These are phyloP conservation scores for Bolboschoenoplectus hybrid DNA, from an alignment of 202 grass and related monocot species.

Conservation along the genomic window DNA sequence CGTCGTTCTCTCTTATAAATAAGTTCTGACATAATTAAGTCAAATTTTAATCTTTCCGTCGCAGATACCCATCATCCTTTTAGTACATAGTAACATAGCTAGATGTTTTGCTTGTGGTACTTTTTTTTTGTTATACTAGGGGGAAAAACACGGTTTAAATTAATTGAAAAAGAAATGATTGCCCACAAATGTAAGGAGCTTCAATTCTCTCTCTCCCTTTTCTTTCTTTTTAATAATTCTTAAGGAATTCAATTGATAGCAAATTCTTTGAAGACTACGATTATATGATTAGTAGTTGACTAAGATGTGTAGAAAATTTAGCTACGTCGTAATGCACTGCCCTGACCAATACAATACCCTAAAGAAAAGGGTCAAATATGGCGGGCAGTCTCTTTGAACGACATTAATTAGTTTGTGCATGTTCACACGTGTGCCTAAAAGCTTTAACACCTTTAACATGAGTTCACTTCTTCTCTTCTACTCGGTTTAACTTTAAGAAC, in stretches of 20 bases:
- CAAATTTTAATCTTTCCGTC: background rate
- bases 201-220: background rate
- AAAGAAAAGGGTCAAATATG: background rate
- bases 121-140: background rate
- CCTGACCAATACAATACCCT: background rate
- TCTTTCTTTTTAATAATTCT: background rate
- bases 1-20: background rate
- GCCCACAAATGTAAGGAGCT: background rate
- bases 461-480: background rate
- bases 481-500: background rate
- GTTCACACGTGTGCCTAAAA: background rate
- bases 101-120: background rate
- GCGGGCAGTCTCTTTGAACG: background rate
- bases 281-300: constrained; percentile 27
- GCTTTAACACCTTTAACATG: background rate
- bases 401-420: background rate
- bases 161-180: background rate
- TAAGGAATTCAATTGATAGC: background rate
- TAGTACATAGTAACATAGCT: too few relatives aligned
- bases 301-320: constrained; percentile 16
- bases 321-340: background rate
- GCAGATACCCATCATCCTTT: background rate
- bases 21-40: background rate
- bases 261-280: background rate
- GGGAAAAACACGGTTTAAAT: background rate